phyloP scores from a whole-genome alignment of 2,329 filamentous ascomycete genomes.

The Orbilia oligospora region DNA sequence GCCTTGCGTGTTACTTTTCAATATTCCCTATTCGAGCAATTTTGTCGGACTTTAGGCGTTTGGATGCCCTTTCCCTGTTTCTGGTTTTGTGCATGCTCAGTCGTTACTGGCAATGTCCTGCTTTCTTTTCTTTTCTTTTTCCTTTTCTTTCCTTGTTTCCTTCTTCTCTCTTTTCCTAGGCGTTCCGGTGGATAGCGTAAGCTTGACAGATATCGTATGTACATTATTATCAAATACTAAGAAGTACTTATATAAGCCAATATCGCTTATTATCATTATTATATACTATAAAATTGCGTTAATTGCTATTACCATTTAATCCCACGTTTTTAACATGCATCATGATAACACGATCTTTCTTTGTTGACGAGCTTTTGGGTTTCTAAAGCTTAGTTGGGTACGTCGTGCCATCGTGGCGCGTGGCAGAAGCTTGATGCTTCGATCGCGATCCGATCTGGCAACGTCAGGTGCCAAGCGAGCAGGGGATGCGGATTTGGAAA shows the following conservation, averaged over 20 bases:
- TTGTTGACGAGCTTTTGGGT: not conserved
- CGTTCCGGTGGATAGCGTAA: constrained; percentile 17
- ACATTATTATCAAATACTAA: not conserved
- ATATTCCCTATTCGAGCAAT: not conserved
- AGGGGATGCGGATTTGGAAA: constrained; percentile 26
- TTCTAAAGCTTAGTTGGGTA: not conserved
- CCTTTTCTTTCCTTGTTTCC: not conserved
- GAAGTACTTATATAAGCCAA: not conserved
- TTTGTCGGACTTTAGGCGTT: not conserved
- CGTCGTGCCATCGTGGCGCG: constrained; percentile 10
- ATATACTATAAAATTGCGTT: no score
- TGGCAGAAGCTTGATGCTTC: constrained; percentile 24
- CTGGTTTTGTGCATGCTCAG: not conserved
- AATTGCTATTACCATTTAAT: not conserved
- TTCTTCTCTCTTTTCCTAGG: not conserved
- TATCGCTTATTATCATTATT: not conserved
- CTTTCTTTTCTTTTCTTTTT: not conserved
- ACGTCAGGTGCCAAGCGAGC: constrained; percentile 19
- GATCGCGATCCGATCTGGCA: constrained; percentile 18
- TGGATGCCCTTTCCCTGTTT: constrained; percentile 1
- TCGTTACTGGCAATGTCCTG: not conserved
- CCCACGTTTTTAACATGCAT: not conserved
- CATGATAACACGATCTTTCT: constrained; percentile 5
- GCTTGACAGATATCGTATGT: constrained; percentile 9
- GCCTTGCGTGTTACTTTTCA: not conserved